Base-by-base conservation (phyloP, 2,329 filamentous ascomycete species). In the Aspergillus eucalypticola region DNA sequence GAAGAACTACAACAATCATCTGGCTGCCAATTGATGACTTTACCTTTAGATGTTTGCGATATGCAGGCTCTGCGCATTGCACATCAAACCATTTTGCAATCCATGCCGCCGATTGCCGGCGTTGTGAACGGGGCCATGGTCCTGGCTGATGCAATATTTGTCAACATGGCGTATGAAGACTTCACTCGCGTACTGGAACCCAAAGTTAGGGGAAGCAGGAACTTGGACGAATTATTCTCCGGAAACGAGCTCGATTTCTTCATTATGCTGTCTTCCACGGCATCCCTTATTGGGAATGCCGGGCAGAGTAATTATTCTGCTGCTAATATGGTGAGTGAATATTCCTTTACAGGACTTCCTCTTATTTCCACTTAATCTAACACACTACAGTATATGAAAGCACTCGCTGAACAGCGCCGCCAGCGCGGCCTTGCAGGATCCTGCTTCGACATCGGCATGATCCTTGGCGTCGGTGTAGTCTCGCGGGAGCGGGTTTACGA, bases 251-350 rank as follows among this genome's bases (percentile, higher is more conserved):
- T 69, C 11, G 67, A 69, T 15, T 69, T 67, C 44, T 69, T 82
- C 62, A 66, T 82, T 6, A 64, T 78, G 23, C 75, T 81, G 44
- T 78, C 75, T 1, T 82, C 79, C 0, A 62, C 77, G 1, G 64
- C 73, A 4, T 67, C 54, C 6, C 66, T 79, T 0, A 66, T 71
- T 1, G 79, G 79, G 0, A 76, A 76, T 50, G 50, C 59, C 2
- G 76, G 76, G 1, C 79, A 81, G 57, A 62, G 69, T 4, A 70
- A 66, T n/a, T 81, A 81, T 56, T 64, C 67, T 4, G 76, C 78
- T 8, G 76, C 73, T 5, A 78, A 78, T 49, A 57, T 65, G 10
- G 29, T 35, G 11, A 35, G 29, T 13, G 10, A 13, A 29, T 10
- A 29, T 29, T 29, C 10, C 8, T 29, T 8, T 29, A 4, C 8